Conservation (phyloP, 768 basidiomycete genomes). For the Tephrocybe sp. region DNA sequence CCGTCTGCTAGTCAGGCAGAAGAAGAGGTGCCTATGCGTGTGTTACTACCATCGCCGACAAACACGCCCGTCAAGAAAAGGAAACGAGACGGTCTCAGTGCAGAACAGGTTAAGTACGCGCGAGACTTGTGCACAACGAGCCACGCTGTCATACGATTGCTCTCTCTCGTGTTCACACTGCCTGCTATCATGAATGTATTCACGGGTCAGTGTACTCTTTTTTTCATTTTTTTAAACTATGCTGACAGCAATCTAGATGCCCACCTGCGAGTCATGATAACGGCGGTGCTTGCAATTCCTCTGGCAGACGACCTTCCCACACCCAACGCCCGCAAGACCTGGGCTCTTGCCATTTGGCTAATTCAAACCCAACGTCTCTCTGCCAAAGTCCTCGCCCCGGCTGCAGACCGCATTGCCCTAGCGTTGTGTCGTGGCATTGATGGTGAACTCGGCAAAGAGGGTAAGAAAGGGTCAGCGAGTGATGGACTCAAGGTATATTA, state of each 20-base stretch:
- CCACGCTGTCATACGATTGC: slow-evolving; percentile 67
- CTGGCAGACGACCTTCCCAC: slow-evolving; percentile 68
- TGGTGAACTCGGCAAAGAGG: slow-evolving; percentile 84
- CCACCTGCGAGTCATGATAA: slow-evolving; percentile 59
- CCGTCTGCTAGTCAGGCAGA: slow-evolving; percentile 37
- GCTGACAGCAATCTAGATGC: slow-evolving; percentile 37
- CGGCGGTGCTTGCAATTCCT: slow-evolving; percentile 68
- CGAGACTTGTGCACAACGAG: slow-evolving; percentile 74
- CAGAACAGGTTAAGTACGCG: slow-evolving; percentile 74
- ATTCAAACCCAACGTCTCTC: slow-evolving; percentile 72
- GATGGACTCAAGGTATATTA: slow-evolving; percentile 71
- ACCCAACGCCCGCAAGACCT: slow-evolving; percentile 85
- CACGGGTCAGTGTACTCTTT: slow-evolving; percentile 41
- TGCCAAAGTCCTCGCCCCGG: slow-evolving; percentile 53
- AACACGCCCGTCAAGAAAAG: slow-evolving; percentile 55
- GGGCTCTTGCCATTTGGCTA: slow-evolving; percentile 72
- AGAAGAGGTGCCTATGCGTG: slow-evolving; percentile 22
- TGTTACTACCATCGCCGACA: slow-evolving; percentile 62
- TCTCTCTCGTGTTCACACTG: slow-evolving; percentile 56
- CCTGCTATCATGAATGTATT: slow-evolving; percentile 62
- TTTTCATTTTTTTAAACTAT: slow-evolving; percentile 12
- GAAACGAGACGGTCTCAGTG: slow-evolving; percentile 70
- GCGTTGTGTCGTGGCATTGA: slow-evolving; percentile 75
- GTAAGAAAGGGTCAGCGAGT: slow-evolving; percentile 78
- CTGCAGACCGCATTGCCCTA: slow-evolving; percentile 64